Percentiles rank a stretch among this genome's conserved stretches.
These are phyloP conservation scores for Stagonosporopsis rhizophila DNA, from an alignment of 2,329 filamentous ascomycete species.

Conservation along the genomic window DNA sequence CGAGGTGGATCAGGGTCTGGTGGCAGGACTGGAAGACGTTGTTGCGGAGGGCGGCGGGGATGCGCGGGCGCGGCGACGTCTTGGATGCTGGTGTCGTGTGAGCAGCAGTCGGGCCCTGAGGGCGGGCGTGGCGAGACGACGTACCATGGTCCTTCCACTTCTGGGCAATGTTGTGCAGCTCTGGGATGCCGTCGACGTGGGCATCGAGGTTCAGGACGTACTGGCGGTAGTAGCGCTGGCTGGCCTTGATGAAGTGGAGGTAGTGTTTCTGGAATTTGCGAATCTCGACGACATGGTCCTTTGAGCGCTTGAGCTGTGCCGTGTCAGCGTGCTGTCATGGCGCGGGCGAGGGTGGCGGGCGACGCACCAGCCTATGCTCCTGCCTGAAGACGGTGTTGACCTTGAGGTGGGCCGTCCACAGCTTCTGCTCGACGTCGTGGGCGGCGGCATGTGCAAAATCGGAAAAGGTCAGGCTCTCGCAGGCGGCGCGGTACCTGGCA, in stretches of 20 bases:
- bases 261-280: conserved; percentile 85
- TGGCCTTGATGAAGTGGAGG: conserved; percentile 82
- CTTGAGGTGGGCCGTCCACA: conserved; percentile 81
- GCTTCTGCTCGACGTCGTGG: conserved; percentile 69
- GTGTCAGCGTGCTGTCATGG: not conserved
- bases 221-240: conserved; percentile 86
- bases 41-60: conserved; percentile 60
- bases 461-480: conserved; percentile 74
- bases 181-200: conserved; percentile 63
- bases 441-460: conserved; percentile 72
- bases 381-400: conserved; percentile 82
- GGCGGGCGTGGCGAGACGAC: conserved; percentile 2
- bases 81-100: conserved; percentile 50
- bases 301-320: conserved; percentile 55
- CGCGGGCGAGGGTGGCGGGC: no score
- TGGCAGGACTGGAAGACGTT: conserved; percentile 78
- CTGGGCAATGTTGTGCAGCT: conserved; percentile 64
- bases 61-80: conserved; percentile 35
- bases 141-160: conserved; percentile 49
- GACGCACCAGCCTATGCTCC: conserved; percentile 48
- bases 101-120: conserved; percentile 29
- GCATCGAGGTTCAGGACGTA: conserved; percentile 79
- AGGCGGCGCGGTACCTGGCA: conserved; percentile 71
- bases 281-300: conserved; percentile 66
- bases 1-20: conserved; percentile 82